Evolutionary conservation across 2,329 filamentous ascomycete genomes (phyloP), one percentile per base, ranked within the genome.

Genomic region (Oidium heveae): DNA sequence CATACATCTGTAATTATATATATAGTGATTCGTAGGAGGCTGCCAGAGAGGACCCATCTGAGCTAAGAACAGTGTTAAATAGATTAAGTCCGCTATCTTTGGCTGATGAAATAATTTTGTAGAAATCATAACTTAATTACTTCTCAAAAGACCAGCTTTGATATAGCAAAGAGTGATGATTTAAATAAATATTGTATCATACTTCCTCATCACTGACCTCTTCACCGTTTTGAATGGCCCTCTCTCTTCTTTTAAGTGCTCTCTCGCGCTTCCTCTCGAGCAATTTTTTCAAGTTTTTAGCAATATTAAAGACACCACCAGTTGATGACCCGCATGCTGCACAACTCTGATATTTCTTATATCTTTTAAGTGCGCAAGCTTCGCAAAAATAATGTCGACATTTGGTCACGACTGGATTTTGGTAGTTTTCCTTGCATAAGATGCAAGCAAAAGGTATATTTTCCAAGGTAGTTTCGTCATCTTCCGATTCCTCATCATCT

Each of bases 331-430:
- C 84, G 66, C 91, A 96, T 4, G 83, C 84, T 1, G 85, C 86
- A 66, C 91, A 96, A 2, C 77, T 79, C 4, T 88, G 88, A 61
- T 88, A 86, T 64, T 86, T 91, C 58, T 84, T 75, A 65, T 95
- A 96, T 59, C 88, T 71, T 65, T 84, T 79, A 61, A 96, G 70
- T 28, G 91, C 91, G 67, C 91, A 98, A 0, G 75, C 73, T 66
- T 95, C 84, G 65, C 91, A 98, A 64, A 96, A 96, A 67, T 96
- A 96, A 66, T 98, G 91, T 0, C 86, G 84, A 61, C 91, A 98
- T 59, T 86, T 83, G 13, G 91, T 96, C 24, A 89, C 71, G 13
- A 96, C 76, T 0, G 91, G 89, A 56, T 77, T 72, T 55, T 62
- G 63, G 50, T 51, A 73, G 68, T n/a, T 70, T 53, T 65, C 60